Evolutionary conservation across 2,329 filamentous ascomycete species (phyloP).

Genomic region (Aureobasidium sp.): DNA sequence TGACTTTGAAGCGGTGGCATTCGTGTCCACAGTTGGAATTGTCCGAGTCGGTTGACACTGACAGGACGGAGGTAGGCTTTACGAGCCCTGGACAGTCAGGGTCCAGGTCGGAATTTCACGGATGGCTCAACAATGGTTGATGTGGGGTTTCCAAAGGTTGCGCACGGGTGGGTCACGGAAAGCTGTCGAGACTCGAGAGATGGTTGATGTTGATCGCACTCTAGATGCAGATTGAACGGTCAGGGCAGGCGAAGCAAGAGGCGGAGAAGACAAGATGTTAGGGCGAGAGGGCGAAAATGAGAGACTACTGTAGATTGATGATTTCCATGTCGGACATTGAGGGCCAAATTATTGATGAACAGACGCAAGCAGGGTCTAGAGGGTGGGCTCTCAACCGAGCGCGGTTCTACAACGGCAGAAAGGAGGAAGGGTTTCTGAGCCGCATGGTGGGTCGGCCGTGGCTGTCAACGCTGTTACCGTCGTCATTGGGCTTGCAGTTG

Average conservation of each 20-base stretch:
- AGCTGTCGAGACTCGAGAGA: not conserved
- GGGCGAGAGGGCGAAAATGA: not conserved
- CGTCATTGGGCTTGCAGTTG: slow-evolving; percentile 12
- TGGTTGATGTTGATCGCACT: not conserved
- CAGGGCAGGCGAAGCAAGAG: not conserved
- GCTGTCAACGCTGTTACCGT: slow-evolving; percentile 1
- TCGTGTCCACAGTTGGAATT: not conserved
- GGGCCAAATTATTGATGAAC: not conserved
- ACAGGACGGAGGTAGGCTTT: not conserved
- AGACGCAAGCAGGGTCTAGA: not conserved
- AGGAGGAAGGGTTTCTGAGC: slow-evolving; percentile 14
- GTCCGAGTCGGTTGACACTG: slow-evolving; percentile 1
- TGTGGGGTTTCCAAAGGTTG: not conserved
- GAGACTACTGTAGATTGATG: not conserved
- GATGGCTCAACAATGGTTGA: not conserved
- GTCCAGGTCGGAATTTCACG: slow-evolving; percentile 9
- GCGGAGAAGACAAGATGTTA: not conserved
- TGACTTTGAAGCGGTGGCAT: not conserved
- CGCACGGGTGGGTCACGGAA: not conserved
- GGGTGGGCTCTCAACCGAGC: slow-evolving; percentile 7
- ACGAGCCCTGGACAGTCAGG: not conserved
- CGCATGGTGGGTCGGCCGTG: slow-evolving; percentile 6
- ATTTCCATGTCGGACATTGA: not conserved
- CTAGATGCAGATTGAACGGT: not conserved
- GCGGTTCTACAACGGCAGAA: slow-evolving; percentile 10